These are phyloP conservation scores for Hypoxylon sp. DNA, from an alignment of 2,329 filamentous ascomycete genomes.

Conservation along the genomic window DNA sequence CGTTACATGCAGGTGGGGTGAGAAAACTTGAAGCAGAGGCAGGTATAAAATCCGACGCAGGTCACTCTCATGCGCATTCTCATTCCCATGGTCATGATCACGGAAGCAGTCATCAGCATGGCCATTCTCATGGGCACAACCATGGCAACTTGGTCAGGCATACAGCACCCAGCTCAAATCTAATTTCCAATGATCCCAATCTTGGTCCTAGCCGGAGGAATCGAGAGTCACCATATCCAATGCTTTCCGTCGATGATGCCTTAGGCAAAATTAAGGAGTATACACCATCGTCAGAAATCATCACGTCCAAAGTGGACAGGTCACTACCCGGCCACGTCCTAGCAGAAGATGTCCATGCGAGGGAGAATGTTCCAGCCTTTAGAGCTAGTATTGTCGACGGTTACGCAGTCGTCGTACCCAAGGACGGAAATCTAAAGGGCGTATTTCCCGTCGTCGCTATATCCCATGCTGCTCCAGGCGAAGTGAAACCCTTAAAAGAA, in stretches of 20 bases:
- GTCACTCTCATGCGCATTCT: slow-evolving; percentile 43
- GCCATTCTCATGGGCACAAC: slow-evolving; percentile 64
- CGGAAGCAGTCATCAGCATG: slow-evolving; percentile 62
- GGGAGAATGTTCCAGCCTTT: slow-evolving; percentile 89
- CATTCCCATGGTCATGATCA: slow-evolving; percentile 57
- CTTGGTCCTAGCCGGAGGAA: slow-evolving; percentile 75
- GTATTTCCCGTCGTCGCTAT: slow-evolving; percentile 86
- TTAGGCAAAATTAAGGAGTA: slow-evolving; percentile 75
- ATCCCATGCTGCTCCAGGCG: slow-evolving; percentile 82
- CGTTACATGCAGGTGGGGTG: slow-evolving; percentile 80
- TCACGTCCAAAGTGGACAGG: slow-evolving; percentile 68
- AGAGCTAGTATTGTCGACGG: slow-evolving; percentile 96
- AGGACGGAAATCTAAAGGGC: slow-evolving; percentile 73
- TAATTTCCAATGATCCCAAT: slow-evolving; percentile 67
- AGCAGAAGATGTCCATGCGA: slow-evolving; percentile 81
- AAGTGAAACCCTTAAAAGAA: slow-evolving; percentile 68
- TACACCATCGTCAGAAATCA: slow-evolving; percentile 69
- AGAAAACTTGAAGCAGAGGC: slow-evolving; percentile 86
- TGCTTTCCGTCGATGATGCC: slow-evolving; percentile 87
- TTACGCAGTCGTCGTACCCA: slow-evolving; percentile 80
- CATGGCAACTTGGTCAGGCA: slow-evolving; percentile 77
- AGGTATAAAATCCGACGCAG: slow-evolving; percentile 59
- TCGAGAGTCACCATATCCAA: slow-evolving; percentile 88
- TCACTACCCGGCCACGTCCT: slow-evolving; percentile 79
- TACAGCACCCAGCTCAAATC: slow-evolving; percentile 68